Conservation (phyloP, 495 filamentous ascomycete species). For the Xylaria castorea region DNA sequence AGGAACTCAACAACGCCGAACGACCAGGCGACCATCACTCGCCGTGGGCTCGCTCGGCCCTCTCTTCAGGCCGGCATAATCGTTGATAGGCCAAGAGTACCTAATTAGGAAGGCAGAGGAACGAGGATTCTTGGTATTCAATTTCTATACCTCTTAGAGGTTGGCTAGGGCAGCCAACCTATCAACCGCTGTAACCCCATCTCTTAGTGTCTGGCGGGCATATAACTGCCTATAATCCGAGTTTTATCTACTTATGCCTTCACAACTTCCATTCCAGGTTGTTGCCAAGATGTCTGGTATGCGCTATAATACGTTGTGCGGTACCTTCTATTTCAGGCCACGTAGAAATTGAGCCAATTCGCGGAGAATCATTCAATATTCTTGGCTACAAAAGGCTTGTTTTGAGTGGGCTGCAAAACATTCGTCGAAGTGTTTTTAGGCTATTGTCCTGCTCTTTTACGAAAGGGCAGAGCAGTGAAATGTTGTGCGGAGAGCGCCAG, state of each 20-base stretch:
- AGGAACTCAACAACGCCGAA: slow-evolving; percentile 18
- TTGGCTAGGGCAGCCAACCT: slow-evolving; percentile 20
- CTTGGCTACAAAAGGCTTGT: no score
- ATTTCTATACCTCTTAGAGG: slow-evolving; percentile 12
- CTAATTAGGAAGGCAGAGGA: slow-evolving; percentile 23
- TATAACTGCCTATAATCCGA: slow-evolving; percentile 9
- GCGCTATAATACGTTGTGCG: slow-evolving; percentile 23
- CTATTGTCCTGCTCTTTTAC: no score
- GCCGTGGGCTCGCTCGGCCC: slow-evolving; percentile 9
- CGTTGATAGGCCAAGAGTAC: slow-evolving; percentile 24
- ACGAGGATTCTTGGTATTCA: slow-evolving; percentile 23
- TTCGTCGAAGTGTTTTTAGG: no score
- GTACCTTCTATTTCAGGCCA: slow-evolving; percentile 30
- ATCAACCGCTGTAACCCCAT: slow-evolving; percentile 23
- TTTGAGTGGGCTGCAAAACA: no score
- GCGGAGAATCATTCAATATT: no score
- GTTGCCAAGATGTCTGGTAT: slow-evolving; percentile 19
- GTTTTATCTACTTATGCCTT: slow-evolving; percentile 11
- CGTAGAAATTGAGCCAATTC: no score
- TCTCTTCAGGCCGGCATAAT: slow-evolving; percentile 27
- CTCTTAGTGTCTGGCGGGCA: slow-evolving; percentile 12
- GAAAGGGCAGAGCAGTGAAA: no score
- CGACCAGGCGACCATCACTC: slow-evolving; percentile 5
- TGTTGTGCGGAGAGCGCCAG: no score
- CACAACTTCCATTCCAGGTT: slow-evolving; percentile 22